Base-by-base conservation (phyloP, 148 eudicot genomes). In the Fagopyrum homotropicum region DNA sequence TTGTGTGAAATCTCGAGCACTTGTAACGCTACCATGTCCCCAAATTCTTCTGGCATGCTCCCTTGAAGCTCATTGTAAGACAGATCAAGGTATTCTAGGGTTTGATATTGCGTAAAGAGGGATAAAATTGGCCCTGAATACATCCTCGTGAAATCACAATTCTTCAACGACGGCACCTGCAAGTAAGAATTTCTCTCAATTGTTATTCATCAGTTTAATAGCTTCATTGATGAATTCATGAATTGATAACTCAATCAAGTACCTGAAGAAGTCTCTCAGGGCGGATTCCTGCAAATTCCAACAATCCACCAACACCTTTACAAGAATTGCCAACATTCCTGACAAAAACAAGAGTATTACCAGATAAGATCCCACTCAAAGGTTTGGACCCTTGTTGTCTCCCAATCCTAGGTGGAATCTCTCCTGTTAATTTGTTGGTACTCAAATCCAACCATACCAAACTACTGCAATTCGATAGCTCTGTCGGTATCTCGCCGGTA, bases 291-390 rank as follows among this genome's bases (percentile, higher is more conserved):
- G 97, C 85, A 61, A 95, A 92, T 75, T 95, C 98, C 2, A 95
- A 87, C 72, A 95, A 80, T 40, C 98, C 97, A 17, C 98, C 98
- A 12, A 92, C 91, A 55, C 98, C 98, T 80, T 89, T 90, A 76
- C 98, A 95, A 0, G 96, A 88, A 74, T 90, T 95, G 11, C 98
- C 98, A n/a, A 95, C 88, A 76, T 95, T 95, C 22, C 98, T 75
- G 14, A 95, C 97, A 70, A 95, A 95, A 7, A 95, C 90, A 61
- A 95, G 64, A 0, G 88, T 92, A 81, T 95, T 95, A 43, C 97
- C 97, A 1, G 93, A 89, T 17, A 92, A 87, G 60, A 95, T 92
- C 48, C 98, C 98, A 16, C 82, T 80, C 73, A 90, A 78, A 4
- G 96, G 88, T 76, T 82, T 88, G 5, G 91, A 76, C 75, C 97